phyloP scores from a whole-genome alignment of 345 rosid species.

The Populus deltoides region DNA sequence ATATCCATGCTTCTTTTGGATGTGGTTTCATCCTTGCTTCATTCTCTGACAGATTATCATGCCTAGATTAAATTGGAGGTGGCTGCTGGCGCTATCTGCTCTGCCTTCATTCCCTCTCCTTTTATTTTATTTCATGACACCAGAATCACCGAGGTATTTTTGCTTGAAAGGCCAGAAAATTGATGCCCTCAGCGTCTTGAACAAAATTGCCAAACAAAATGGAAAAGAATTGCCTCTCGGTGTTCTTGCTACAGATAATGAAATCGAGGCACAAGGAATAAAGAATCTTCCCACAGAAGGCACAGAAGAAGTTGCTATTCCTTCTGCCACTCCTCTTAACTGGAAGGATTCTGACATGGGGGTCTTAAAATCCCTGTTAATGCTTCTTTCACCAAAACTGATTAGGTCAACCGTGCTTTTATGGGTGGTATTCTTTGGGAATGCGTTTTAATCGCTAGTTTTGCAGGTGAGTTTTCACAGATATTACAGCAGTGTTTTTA shows the following conservation, averaged over 20 bases:
- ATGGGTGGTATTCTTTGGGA: conserved; percentile 84
- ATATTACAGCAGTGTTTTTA: background rate
- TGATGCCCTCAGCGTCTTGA: conserved; percentile 61
- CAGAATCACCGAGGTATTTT: conserved; percentile 86
- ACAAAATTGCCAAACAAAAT: conserved; percentile 60
- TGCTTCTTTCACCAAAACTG: conserved; percentile 69
- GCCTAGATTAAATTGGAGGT: no score
- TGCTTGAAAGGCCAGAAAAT: conserved; percentile 62
- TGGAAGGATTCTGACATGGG: conserved; percentile 39
- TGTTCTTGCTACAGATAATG: conserved; percentile 55
- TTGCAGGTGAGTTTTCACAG: conserved; percentile 57
- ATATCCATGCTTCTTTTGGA: background rate
- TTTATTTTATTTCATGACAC: conserved; percentile 59
- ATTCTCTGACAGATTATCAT: conserved; percentile 10
- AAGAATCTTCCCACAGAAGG: conserved; percentile 36
- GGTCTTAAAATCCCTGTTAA: conserved; percentile 37
- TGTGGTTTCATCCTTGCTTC: conserved; percentile 19
- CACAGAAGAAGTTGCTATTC: conserved; percentile 13
- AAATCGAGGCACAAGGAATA: conserved; percentile 36
- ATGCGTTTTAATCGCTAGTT: conserved; percentile 82
- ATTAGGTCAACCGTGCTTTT: conserved; percentile 65
- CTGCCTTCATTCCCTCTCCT: conserved; percentile 55
- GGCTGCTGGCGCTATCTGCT: no score
- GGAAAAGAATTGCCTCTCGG: conserved; percentile 60
- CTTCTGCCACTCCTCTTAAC: conserved; percentile 13